These are phyloP conservation scores for Arachis hypogaea DNA, from an alignment of 306 rosid species.

Conservation along the genomic window DNA sequence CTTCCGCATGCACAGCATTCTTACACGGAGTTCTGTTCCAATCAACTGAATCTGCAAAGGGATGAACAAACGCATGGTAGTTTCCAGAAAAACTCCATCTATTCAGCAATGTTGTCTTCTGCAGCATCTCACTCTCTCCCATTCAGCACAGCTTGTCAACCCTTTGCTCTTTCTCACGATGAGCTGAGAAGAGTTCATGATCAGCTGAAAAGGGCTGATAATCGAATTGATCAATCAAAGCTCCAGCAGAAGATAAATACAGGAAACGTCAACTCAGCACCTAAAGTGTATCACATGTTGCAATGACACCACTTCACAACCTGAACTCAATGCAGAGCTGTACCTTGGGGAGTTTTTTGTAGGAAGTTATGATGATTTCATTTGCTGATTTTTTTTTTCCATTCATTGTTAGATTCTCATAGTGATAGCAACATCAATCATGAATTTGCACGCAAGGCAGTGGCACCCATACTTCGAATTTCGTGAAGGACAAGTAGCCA, in stretches of 20 bases:
- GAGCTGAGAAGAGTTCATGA: slow-evolving; percentile 35
- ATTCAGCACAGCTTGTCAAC: slow-evolving; percentile 23
- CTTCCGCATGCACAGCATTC: slow-evolving; percentile 30
- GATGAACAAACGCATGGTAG: slow-evolving; percentile 29
- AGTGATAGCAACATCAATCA: slow-evolving; percentile 31
- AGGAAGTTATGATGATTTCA: neutral
- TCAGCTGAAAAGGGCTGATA: slow-evolving; percentile 36
- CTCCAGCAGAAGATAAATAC: slow-evolving; percentile 36
- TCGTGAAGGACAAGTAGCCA: slow-evolving; percentile 14
- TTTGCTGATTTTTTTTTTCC: slow-evolving; percentile 29
- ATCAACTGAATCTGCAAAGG: slow-evolving; percentile 34
- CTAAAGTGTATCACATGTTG: slow-evolving; percentile 24
- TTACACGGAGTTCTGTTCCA: slow-evolving; percentile 20
- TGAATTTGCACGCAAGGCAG: slow-evolving; percentile 32
- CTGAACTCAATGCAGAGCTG: slow-evolving; percentile 38
- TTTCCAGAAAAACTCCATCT: slow-evolving; percentile 24
- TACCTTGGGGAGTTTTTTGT: slow-evolving; percentile 26
- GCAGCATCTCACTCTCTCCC: slow-evolving; percentile 22
- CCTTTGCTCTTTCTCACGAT: slow-evolving; percentile 26
- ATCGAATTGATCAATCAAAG: slow-evolving; percentile 26
- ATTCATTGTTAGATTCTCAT: slow-evolving; percentile 35
- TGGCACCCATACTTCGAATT: slow-evolving; percentile 7
- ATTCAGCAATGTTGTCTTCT: slow-evolving; percentile 33
- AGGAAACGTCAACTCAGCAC: slow-evolving; percentile 17
- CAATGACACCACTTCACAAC: slow-evolving; percentile 23